Conservation (phyloP, 2,329 filamentous ascomycete species). For the Sordariomycetes sp. region DNA sequence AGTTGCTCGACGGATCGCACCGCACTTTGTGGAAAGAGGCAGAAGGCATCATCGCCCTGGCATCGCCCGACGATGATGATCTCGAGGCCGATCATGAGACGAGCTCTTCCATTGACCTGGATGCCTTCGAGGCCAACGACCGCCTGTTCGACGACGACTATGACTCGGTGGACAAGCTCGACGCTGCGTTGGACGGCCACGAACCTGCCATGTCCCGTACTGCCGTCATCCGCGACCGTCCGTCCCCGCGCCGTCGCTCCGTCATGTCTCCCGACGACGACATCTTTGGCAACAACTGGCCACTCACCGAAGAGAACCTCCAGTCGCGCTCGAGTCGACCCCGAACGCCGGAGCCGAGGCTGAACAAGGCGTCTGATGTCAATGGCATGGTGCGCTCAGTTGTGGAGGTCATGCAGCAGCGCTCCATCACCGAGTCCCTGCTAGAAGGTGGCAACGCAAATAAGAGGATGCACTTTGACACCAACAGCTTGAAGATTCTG, state of each 20-base stretch:
- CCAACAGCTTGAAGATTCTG: slow-evolving; percentile 57
- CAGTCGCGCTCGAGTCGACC: slow-evolving; percentile 27
- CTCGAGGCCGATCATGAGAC: slow-evolving; percentile 26
- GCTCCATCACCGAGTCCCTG: slow-evolving; percentile 22
- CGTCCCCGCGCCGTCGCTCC: slow-evolving; percentile 44
- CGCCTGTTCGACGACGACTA: slow-evolving; percentile 37
- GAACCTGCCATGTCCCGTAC: slow-evolving; percentile 37
- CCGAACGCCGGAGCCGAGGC: slow-evolving; percentile 28
- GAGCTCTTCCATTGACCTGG: slow-evolving; percentile 28
- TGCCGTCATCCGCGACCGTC: slow-evolving; percentile 44
- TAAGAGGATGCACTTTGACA: slow-evolving; percentile 55
- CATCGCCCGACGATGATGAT: slow-evolving; percentile 51
- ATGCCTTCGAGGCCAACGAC: slow-evolving; percentile 30
- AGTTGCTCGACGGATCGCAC: slow-evolving; percentile 52
- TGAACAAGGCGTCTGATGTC: slow-evolving; percentile 22
- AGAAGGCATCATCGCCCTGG: slow-evolving; percentile 80
- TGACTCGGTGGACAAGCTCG: slow-evolving; percentile 32
- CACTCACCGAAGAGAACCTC: slow-evolving; percentile 26
- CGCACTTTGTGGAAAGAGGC: slow-evolving; percentile 67
- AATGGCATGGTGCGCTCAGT: slow-evolving; percentile 49
- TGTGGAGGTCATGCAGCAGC: slow-evolving; percentile 55
- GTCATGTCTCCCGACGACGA: slow-evolving; percentile 59
- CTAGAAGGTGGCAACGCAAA: slow-evolving; percentile 29
- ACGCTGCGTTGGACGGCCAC: slow-evolving; percentile 30
- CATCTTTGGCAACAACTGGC: slow-evolving; percentile 49